Evolutionary conservation across 2,329 filamentous ascomycete genomes (phyloP), one percentile per base, ranked within the genome.

Genomic region (Exophiala alcalophila): DNA sequence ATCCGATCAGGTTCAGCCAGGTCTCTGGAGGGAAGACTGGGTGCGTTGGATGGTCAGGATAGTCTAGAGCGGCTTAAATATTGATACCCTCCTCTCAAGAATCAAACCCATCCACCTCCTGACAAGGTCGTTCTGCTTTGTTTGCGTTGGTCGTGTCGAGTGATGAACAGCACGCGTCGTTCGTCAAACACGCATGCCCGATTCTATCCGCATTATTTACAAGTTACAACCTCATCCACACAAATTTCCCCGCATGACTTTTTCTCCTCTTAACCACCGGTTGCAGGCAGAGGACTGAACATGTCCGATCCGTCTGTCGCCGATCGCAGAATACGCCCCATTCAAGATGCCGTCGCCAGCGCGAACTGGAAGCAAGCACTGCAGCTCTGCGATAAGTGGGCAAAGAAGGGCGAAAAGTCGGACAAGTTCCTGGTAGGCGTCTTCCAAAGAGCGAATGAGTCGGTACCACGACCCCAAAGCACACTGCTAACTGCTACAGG

Each of bases 381-480:
- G 40, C 68, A 72, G 54, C 57, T 72, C 14, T 70, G 70, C 38
- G 69, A 73, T 45, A 73, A 72, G 50, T 72, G 71, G 38, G 68
- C 72, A 52, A 76, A 80, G 61, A 81, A 81, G 54, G 68, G 68
- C 23, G 69, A 73, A 51, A 61, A 69, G 42, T 67, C 66, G 3
- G 56, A 59, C 27, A 45, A 45, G 44, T 55, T 60, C 36, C 47
- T 57, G 48, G 58, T 60, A 35, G 7, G 40, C 16, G 25, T 18
- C 5, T 16, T 15, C 12, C 26, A 15, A n/a, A n/a, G n/a, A n/a
- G n/a, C n/a, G n/a, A n/a, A n/a, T n/a, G n/a, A n/a, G 16, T n/a
- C 24, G 28, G 28, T n/a, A n/a, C 23, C 29, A 23, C 21, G 8
- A 23, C 12, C 12, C 38, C 9, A 12, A 3, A 26, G 23, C 33